Evolutionary conservation across 2,329 filamentous ascomycete genomes (phyloP), one percentile per base, ranked within the genome.

Genomic region (Gnomoniopsis sp.): DNA sequence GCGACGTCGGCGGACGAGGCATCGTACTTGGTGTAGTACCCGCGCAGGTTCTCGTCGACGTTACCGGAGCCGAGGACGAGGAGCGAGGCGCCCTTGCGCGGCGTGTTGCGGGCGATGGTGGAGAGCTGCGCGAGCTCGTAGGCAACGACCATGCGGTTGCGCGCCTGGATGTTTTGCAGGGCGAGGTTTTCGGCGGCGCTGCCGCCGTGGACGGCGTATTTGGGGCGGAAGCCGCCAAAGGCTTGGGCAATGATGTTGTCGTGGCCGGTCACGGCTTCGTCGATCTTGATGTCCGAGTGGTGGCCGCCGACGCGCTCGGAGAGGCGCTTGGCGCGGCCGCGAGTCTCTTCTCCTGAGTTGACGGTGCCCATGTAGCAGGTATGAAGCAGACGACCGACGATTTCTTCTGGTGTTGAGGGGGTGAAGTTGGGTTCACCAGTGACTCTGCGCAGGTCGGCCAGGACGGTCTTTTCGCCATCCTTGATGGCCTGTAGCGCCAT

Each of bases 201-300:
- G 7, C 86, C 86, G 8, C 86, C 86, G 55, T 88, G 77, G 14
- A 85, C 79, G 62, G 79, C 82, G 79, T 72, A 75, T 47, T 65
- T 68, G 2, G 72, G 70, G 17, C 67, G 66, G 43, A 71, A 71
- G 26, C 66, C 60, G 17, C 22, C 57, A 1, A 70, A 61, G 2
- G 69, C 65, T 34, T 66, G 62, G 10, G 64, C 57, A 23, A 72
- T 63, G 49, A 72, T 66, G 19, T 63, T 58, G 38, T 70, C 64
- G 63, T 87, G 82, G 1, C 83, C 77, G 7, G 82, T 82, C 46
- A 87, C 85, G n/a, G 75, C 77, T 43, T 71, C 86, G 65, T 92
- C 89, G 60, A 92, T 90, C 64, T 90, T 84, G 53, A 90, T 76
- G 66, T 91, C 82, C 4, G 83, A 77, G 68, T 93, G 90, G 65